A percentile compares a stretch with the other conserved stretches of the same genome.
Conservation (phyloP, 345 rosid genomes). For the Boechera stricta region DNA sequence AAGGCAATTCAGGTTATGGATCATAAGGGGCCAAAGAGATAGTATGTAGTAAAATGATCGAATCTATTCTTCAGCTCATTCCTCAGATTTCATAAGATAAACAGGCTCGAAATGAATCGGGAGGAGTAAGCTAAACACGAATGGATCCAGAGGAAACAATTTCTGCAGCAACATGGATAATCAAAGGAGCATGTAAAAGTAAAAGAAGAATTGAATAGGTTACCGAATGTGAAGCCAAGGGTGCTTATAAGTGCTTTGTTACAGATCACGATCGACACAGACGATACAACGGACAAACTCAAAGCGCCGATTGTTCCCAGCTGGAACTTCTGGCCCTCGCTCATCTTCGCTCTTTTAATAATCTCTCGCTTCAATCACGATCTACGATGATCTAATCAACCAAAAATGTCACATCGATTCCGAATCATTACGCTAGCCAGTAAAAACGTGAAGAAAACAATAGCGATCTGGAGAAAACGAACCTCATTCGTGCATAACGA, state of each 20-base stretch:
- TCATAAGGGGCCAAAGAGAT: neutral
- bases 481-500: slow-evolving; percentile 41
- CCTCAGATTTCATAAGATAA: neutral
- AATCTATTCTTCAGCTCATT: slow-evolving; percentile 7
- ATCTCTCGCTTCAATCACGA: slow-evolving; percentile 56
- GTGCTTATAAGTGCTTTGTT: slow-evolving; percentile 99
- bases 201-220: slow-evolving; percentile 20
- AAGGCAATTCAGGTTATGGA: slow-evolving; percentile 5
- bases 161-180: neutral
- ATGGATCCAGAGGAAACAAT: slow-evolving; percentile 21
- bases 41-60: slow-evolving; percentile 20
- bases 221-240: slow-evolving; percentile 96
- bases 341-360: slow-evolving; percentile 57
- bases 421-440: neutral
- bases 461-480: slow-evolving; percentile 41
- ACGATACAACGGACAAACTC: slow-evolving; percentile 96
- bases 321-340: slow-evolving; percentile 90
- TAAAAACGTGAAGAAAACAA: slow-evolving; percentile 10
- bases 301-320: slow-evolving; percentile 94
- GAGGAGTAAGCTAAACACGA: neutral
- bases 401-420: slow-evolving; percentile 9
- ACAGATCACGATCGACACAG: slow-evolving; percentile 98
- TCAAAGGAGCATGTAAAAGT: slow-evolving; percentile 9
- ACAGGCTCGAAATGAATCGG: neutral
- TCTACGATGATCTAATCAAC: slow-evolving; percentile 48